Percentiles rank a stretch among this genome's conserved stretches.
Conservation (phyloP, 2,329 filamentous ascomycete species). For the Trichoderma hamatum region DNA sequence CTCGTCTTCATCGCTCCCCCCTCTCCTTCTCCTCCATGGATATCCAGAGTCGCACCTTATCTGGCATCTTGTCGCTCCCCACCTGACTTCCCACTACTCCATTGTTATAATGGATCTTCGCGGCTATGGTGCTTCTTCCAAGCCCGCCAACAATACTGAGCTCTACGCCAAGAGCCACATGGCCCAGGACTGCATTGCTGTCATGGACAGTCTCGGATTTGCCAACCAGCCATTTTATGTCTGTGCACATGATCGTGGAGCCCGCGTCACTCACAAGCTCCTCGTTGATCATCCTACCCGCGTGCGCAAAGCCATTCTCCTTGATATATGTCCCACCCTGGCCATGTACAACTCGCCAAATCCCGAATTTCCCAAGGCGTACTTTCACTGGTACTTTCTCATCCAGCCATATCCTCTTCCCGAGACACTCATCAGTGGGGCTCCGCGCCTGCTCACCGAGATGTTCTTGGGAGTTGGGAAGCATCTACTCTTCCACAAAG, state of each 20-base stretch:
- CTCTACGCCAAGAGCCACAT: slow-evolving; percentile 53
- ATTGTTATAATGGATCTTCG: slow-evolving; percentile 53
- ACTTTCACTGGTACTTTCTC: slow-evolving; percentile 64
- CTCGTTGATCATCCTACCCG: slow-evolving; percentile 50
- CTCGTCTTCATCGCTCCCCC: slow-evolving; percentile 37
- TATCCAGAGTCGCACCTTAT: slow-evolving; percentile 57
- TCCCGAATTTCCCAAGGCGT: slow-evolving; percentile 49
- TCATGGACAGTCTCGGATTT: slow-evolving; percentile 50
- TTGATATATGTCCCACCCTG: slow-evolving; percentile 60
- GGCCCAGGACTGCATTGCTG: slow-evolving; percentile 50
- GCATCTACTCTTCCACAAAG: slow-evolving; percentile 28
- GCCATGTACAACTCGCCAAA: slow-evolving; percentile 53
- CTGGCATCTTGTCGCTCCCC: slow-evolving; percentile 52
- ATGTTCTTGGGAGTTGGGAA: slow-evolving; percentile 44
- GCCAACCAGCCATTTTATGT: slow-evolving; percentile 46
- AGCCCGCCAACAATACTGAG: slow-evolving; percentile 39
- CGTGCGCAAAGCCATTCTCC: slow-evolving; percentile 48
- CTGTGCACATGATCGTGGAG: slow-evolving; percentile 61
- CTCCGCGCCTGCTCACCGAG: slow-evolving; percentile 46
- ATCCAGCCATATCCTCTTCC: slow-evolving; percentile 56
- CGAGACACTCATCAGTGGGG: slow-evolving; percentile 48
- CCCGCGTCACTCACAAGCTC: slow-evolving; percentile 57
- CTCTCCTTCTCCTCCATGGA: slow-evolving; percentile 55
- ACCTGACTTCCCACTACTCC: slow-evolving; percentile 45
- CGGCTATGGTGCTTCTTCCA: slow-evolving; percentile 56